Evolutionary conservation across 352 stramenopile species (phyloP).

Genomic region (Globisporangium parvum): DNA sequence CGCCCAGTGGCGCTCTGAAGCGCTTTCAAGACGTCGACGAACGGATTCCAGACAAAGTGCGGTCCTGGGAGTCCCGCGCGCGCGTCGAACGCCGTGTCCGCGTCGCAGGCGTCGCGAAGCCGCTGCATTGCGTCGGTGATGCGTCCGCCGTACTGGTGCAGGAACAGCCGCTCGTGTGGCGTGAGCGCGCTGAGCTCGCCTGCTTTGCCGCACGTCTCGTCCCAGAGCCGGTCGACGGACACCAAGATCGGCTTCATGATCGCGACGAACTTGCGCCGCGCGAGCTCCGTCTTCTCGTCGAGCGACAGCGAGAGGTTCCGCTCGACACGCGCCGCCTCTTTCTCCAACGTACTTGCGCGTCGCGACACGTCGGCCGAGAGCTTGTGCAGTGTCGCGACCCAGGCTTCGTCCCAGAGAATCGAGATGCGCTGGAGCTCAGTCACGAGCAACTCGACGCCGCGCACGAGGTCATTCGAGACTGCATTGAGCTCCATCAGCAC

Average conservation of each 20-base stretch:
- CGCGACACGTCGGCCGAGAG: slow-evolving; percentile 65
- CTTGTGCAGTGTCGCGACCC: slow-evolving; percentile 66
- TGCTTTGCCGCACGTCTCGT: slow-evolving; percentile 47
- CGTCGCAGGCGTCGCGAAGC: slow-evolving; percentile 39
- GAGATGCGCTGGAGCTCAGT: slow-evolving; percentile 73
- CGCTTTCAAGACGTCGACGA: slow-evolving; percentile 67
- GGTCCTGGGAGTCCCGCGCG: slow-evolving; percentile 12
- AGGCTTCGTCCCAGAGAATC: slow-evolving; percentile 81
- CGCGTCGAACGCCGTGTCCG: slow-evolving; percentile 11
- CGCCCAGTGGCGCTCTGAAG: slow-evolving; percentile 33
- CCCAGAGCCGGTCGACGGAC: slow-evolving; percentile 53
- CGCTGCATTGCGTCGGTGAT: slow-evolving; percentile 41
- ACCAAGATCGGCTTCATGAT: slow-evolving; percentile 83
- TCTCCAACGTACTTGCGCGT: slow-evolving; percentile 61
- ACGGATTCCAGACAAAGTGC: slow-evolving; percentile 51
- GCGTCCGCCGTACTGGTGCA: slow-evolving; percentile 45
- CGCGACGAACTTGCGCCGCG: slow-evolving; percentile 62
- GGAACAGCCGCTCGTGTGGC: slow-evolving; percentile 69
- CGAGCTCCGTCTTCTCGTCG: slow-evolving; percentile 60
- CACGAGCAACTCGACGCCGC: slow-evolving; percentile 55
- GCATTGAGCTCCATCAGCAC: slow-evolving; percentile 39
- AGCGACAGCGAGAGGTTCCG: slow-evolving; percentile 60
- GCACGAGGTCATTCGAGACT: slow-evolving; percentile 34
- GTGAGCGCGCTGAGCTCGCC: slow-evolving; percentile 29
- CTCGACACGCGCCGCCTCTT: slow-evolving; percentile 62